These are phyloP conservation scores for Coniochaeta sp. DNA, from an alignment of 2,329 filamentous ascomycete genomes.

Conservation along the genomic window DNA sequence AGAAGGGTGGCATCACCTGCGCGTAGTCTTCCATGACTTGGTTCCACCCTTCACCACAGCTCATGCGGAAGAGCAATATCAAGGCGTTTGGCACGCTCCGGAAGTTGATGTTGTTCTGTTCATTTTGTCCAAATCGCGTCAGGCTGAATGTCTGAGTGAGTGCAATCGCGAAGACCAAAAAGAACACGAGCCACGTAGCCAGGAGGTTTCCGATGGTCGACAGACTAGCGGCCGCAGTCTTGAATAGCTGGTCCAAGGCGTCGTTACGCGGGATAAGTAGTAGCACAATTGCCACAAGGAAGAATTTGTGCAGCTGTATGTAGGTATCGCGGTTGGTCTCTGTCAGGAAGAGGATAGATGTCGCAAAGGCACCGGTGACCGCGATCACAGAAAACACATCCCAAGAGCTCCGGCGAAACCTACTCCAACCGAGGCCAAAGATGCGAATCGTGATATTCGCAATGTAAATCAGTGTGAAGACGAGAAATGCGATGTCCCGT, in stretches of 20 bases:
- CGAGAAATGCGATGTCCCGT: constrained; percentile 71
- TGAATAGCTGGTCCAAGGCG: constrained; percentile 95
- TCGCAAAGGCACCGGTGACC: constrained; percentile 73
- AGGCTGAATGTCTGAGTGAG: constrained; percentile 93
- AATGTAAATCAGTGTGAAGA: constrained; percentile 75
- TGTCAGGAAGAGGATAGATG: constrained; percentile 68
- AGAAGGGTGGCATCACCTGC: constrained; percentile 68
- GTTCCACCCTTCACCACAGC: constrained; percentile 95
- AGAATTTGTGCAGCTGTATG: constrained; percentile 83
- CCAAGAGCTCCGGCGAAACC: constrained; percentile 91
- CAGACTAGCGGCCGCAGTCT: constrained; percentile 91
- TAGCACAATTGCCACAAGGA: constrained; percentile 81
- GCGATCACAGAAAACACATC: constrained; percentile 81
- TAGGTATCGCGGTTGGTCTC: constrained; percentile 54
- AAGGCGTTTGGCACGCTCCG: constrained; percentile 89
- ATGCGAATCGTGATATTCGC: constrained; percentile 79
- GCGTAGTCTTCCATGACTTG: constrained; percentile 94
- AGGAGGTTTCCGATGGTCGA: constrained; percentile 84
- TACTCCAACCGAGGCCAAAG: constrained; percentile 80
- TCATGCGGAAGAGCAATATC: constrained; percentile 88
- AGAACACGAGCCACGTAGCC: constrained; percentile 95
- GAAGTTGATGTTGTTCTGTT: constrained; percentile 79
- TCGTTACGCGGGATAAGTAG: constrained; percentile 94
- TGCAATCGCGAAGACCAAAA: constrained; percentile 92
- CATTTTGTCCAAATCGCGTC: constrained; percentile 72